These are phyloP conservation scores for Podospora didyma DNA, from an alignment of 495 filamentous ascomycete species.

Conservation along the genomic window DNA sequence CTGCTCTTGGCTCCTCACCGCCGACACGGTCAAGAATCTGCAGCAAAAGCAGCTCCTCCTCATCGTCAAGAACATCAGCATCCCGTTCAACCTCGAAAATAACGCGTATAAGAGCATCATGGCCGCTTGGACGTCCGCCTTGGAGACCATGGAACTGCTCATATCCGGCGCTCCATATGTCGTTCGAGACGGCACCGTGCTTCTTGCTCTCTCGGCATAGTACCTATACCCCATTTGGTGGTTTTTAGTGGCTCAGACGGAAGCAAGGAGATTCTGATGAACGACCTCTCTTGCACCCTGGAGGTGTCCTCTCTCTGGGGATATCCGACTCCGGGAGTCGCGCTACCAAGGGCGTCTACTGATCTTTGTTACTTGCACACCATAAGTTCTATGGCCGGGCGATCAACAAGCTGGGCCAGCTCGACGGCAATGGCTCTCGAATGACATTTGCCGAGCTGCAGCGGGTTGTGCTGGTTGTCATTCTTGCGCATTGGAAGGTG, in stretches of 20 bases:
- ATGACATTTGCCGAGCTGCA: neutral
- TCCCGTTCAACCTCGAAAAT: conserved; percentile 14
- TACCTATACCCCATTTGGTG: conserved; percentile 35
- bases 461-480: neutral
- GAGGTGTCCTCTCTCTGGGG: conserved; percentile 29
- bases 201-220: conserved; percentile 33
- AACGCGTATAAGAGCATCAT: conserved; percentile 28
- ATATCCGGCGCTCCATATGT: conserved; percentile 21
- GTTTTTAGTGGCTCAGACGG: conserved; percentile 13
- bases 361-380: conserved; percentile 16
- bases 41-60: conserved; percentile 26
- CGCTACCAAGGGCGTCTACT: conserved; percentile 5
- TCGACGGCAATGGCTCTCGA: neutral
- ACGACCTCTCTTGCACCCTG: conserved; percentile 21
- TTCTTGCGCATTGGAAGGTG: neutral
- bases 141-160: conserved; percentile 23
- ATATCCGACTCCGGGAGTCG: neutral
- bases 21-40: conserved; percentile 18
- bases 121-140: conserved; percentile 23
- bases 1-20: conserved; percentile 32
- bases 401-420: neutral
- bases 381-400: conserved; percentile 16
- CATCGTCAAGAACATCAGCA: conserved; percentile 32
- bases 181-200: conserved; percentile 16
- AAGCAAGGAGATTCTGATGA: conserved; percentile 13